These are phyloP conservation scores for Polychaeton citri DNA, from an alignment of 2,329 filamentous ascomycete species.

Conservation along the genomic window DNA sequence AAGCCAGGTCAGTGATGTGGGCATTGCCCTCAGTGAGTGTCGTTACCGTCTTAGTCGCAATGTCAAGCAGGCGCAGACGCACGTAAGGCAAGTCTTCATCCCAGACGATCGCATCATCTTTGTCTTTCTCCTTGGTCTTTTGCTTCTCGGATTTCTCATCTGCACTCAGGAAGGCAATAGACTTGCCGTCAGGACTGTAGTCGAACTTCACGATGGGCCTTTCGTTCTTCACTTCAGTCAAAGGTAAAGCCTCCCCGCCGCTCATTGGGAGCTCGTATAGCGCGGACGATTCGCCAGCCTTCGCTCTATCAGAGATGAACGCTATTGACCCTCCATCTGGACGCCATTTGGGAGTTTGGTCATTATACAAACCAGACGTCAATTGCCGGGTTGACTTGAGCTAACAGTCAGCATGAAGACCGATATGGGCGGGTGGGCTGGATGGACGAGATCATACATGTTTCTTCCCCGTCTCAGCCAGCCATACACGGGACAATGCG, in stretches of 20 bases:
- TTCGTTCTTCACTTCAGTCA: slow-evolving; percentile 17
- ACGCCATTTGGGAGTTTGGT: slow-evolving; percentile 14
- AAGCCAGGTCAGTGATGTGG: slow-evolving; percentile 18
- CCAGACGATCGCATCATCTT: slow-evolving; percentile 24
- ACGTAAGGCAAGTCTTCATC: slow-evolving; percentile 22
- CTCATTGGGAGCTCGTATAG: slow-evolving; percentile 16
- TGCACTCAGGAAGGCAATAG: slow-evolving; percentile 21
- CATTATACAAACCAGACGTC: slow-evolving; percentile 15
- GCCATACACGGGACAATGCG: slow-evolving; percentile 13
- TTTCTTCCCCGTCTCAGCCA: slow-evolving; percentile 12
- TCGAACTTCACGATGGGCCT: slow-evolving; percentile 13
- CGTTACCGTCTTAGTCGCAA: slow-evolving; percentile 15
- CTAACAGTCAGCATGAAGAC: too few species aligned
- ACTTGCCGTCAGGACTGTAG: slow-evolving; percentile 22
- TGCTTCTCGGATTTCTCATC: slow-evolving; percentile 21
- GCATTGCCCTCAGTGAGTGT: slow-evolving; percentile 7
- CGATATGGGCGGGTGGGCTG: too few species aligned
- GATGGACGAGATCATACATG: background rate
- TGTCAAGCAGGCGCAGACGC: slow-evolving; percentile 19
- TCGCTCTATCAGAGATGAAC: slow-evolving; percentile 23
- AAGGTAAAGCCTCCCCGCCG: slow-evolving; percentile 12
- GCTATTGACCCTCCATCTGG: slow-evolving; percentile 17
- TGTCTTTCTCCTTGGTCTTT: slow-evolving; percentile 19
- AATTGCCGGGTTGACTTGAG: slow-evolving; percentile 16
- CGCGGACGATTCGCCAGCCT: slow-evolving; percentile 17